Percentiles rank a stretch among this genome's conserved stretches.
phyloP scores from a whole-genome alignment of 176 grass and related monocot species.

The Juncus effusus region DNA sequence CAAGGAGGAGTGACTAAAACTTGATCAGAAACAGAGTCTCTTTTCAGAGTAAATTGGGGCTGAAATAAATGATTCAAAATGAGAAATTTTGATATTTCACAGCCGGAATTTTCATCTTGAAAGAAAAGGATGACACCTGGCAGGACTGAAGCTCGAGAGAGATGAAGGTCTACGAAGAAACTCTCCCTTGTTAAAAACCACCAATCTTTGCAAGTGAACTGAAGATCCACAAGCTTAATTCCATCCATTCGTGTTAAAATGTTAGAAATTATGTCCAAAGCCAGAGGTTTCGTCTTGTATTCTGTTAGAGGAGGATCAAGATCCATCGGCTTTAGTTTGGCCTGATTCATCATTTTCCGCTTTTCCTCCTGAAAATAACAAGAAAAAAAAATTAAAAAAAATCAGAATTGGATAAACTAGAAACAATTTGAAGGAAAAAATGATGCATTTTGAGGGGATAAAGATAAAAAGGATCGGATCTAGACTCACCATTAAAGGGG shows the following conservation, averaged over 20 bases:
- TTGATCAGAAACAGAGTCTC: slow-evolving; percentile 1
- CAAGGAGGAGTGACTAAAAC: slow-evolving; percentile 17
- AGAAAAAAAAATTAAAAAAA: slow-evolving; percentile 5
- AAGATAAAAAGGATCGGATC: neutral
- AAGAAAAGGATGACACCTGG: slow-evolving; percentile 22
- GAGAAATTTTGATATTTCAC: neutral
- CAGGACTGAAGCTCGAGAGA: neutral
- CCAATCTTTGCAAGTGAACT: slow-evolving; percentile 21
- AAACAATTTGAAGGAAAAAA: too few species aligned
- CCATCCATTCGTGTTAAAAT: slow-evolving; percentile 26
- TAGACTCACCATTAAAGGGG: neutral
- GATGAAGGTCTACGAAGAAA: slow-evolving; percentile 24
- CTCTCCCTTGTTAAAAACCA: slow-evolving; percentile 19
- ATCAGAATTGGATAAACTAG: too few species aligned
- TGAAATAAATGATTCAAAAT: slow-evolving; percentile 1
- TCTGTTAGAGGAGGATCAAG: slow-evolving; percentile 11
- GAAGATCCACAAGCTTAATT: slow-evolving; percentile 12
- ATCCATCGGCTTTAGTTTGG: slow-evolving; percentile 7
- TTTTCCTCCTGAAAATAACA: slow-evolving; percentile 11
- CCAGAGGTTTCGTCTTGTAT: slow-evolving; percentile 1
- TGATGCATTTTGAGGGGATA: too few species aligned
- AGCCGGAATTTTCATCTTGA: neutral
- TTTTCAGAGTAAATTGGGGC: slow-evolving; percentile 6
- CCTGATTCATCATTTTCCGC: neutral
- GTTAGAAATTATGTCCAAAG: slow-evolving; percentile 4